These are phyloP conservation scores for Cyberlindnera japonica DNA, from an alignment of 805 yeast species.

Conservation along the genomic window DNA sequence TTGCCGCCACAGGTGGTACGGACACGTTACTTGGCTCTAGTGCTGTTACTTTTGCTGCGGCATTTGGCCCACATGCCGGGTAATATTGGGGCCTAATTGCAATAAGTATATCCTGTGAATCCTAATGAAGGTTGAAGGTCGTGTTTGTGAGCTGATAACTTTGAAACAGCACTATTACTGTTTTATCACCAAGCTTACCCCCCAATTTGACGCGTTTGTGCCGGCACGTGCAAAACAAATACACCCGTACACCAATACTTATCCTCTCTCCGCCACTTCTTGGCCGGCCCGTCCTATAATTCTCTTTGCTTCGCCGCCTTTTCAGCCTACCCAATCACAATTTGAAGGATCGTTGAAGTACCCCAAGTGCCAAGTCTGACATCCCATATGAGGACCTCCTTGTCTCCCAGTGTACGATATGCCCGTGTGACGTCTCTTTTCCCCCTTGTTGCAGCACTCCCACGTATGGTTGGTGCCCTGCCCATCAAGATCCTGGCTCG, in stretches of 20 bases:
- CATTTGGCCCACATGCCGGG: no score
- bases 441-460: constrained; percentile 13
- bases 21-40: no score
- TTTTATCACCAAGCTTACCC: no score
- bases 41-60: no score
- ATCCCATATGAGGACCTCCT: constrained; percentile 2
- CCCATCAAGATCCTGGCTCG: constrained; percentile 12
- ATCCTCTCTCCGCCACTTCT: background rate
- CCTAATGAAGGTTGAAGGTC: no score
- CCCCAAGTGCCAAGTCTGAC: no score
- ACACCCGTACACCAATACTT: background rate
- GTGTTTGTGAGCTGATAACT: no score
- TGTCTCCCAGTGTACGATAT: constrained; percentile 8
- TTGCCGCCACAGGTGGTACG: constrained; percentile 1
- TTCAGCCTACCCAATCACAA: no score
- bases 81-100: no score
- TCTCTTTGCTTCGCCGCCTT: background rate
- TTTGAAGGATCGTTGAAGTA: no score
- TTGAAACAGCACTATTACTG: no score
- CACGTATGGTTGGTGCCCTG: constrained; percentile 12
- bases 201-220: background rate
- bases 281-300: background rate
- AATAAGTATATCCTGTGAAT: background rate
- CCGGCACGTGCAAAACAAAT: background rate
- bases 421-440: constrained; percentile 8